Evolutionary conservation across 441 rosid species (phyloP), one percentile per base, ranked within the genome.

Genomic region (Brassica balearica): DNA sequence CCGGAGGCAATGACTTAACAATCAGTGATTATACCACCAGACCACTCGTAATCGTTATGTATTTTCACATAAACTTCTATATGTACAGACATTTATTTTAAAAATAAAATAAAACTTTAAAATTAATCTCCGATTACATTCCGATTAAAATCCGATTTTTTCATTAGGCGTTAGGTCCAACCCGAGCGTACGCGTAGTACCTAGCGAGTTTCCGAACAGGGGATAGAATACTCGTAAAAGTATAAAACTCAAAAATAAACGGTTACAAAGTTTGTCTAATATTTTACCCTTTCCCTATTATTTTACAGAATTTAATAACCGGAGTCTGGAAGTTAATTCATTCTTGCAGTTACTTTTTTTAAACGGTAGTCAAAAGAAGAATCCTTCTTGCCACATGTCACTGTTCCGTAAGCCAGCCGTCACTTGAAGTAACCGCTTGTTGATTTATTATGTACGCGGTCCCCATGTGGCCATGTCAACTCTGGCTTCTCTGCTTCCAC

Each of bases 401-500:
- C 0, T 0, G 1, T 41, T 12, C 17, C 1, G 19, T 77, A 65
- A 65, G 72, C 27, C 51, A 43, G 25, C 72, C 72, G 81, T 77
- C 76, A 77, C 55, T 71, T 71, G 14, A 58, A 41, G 81, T 58
- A 77, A 77, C 81, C 72, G 72, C 68, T 12, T 56, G 76, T 17
- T 17, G 46, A 65, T 55, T 70, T 64, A 77, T 38, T 38, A 36
- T 5, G 9, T 0, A 68, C 6, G 71, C 8, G 71, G 76, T 77
- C 81, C 76, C 75, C 75, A 70, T n/a, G n/a, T n/a, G n/a, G n/a
- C n/a, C n/a, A n/a, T 2, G 53, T 38, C 67, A 77, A 71, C 68
- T 77, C 19, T 36, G 38, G 67, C 55, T 66, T 65, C 51, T 65
- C 51, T 65, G 27, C 51, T n/a, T 65, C 81, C 81, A 71, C 72